phyloP scores from a whole-genome alignment of 2,329 filamentous ascomycete genomes.

The Epichloe sibirici region DNA sequence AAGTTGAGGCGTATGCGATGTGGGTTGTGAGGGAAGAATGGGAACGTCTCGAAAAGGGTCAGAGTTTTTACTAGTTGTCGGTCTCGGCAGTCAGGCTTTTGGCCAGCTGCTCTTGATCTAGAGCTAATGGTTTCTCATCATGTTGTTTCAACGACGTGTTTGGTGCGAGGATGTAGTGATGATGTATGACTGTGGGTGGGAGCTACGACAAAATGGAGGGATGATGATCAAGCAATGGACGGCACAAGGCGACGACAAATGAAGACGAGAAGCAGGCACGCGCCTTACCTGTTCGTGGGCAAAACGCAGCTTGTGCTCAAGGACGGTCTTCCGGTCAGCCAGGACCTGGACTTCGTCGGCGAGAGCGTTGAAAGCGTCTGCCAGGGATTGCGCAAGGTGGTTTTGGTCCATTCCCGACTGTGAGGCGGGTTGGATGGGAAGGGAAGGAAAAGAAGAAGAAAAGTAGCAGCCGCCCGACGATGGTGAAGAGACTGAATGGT shows the following conservation, averaged over 20 bases:
- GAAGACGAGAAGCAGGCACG: conserved; percentile 1
- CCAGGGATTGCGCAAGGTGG: conserved; percentile 41
- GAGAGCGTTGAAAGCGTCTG: conserved; percentile 52
- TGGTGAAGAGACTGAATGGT: background rate
- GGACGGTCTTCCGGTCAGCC: conserved; percentile 50
- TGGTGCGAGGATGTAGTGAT: conserved; percentile 3
- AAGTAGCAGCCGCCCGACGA: conserved; percentile 4
- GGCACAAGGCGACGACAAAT: background rate
- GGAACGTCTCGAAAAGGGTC: conserved; percentile 11
- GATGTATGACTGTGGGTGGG: background rate
- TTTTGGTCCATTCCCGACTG: conserved; percentile 24
- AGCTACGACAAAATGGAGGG: conserved; percentile 2
- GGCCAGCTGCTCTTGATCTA: conserved; percentile 62
- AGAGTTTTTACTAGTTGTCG: conserved; percentile 34
- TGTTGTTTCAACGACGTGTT: conserved; percentile 13
- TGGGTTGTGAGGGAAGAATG: conserved; percentile 2
- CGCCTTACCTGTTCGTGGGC: conserved; percentile 52
- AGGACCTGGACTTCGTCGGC: conserved; percentile 53
- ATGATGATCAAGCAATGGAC: background rate
- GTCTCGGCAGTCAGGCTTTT: conserved; percentile 40
- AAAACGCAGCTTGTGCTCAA: conserved; percentile 55
- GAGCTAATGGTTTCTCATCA: conserved; percentile 54
- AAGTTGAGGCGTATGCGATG: background rate
- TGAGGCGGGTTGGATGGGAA: conserved; percentile 3
- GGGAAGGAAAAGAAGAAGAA: background rate